Evolutionary conservation across 2,329 filamentous ascomycete genomes (phyloP), one percentile per base, ranked within the genome.

Genomic region (Trichophyton simii): DNA sequence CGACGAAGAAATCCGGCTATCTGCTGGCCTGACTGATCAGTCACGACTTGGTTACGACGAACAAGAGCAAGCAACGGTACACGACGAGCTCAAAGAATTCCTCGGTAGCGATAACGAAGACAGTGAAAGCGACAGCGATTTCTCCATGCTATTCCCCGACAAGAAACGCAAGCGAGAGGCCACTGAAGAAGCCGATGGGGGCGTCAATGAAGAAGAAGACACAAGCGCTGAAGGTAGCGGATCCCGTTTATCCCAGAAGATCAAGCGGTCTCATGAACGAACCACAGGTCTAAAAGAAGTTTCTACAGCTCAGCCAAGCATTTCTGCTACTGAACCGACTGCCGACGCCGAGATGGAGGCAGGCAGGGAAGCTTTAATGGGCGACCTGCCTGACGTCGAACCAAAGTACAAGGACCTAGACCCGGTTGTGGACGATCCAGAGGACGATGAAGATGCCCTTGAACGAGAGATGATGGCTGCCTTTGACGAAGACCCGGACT

Each of bases 1-100:
- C 9, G 69, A 74, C 15, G 78, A 81, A 15, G 78, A 79, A 5
- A 77, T 81, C 31, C 72, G 80, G 52, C 75, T 80, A 63, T 80
- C 80, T 0, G 70, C 76, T 0, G 80, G 81, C 0, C 71, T 81
- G 11, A 72, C 72, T 8, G 79, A 81, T 57, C 77, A 70, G 52
- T 78, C 78, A 3, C 78, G 72, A 1, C 78, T 79, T 18, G 82
- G 82, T 1, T 81, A 84, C 63, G 80, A 84, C 59, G 80, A 76
- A 13, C 83, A 87, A 61, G 80, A 88, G 69, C 86, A 85, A 79
- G 81, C 78, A 3, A 79, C 76, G 8, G 80, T 83, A 1, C 85
- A 90, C 65, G 85, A 87, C 62, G 90, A 95, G 68, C 76, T 95
- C 8, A 83, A 82, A 13, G 88, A 89, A 54, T 91, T 94, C 66